Conservation (phyloP, 1,284 basidiomycete species). For the Spongispora temasekensis region DNA sequence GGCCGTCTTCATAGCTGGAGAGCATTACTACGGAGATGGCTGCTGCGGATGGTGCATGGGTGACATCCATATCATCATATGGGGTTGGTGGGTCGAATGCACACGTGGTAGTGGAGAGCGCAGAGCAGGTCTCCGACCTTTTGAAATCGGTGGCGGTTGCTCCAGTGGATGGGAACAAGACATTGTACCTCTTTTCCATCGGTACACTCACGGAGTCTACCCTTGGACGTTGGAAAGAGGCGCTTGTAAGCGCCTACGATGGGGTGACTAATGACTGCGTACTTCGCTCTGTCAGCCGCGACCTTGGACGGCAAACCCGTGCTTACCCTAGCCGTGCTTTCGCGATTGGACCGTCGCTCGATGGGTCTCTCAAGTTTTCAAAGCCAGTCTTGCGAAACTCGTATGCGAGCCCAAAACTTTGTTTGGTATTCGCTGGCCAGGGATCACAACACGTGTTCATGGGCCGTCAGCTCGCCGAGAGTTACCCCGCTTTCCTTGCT, state of each 20-base stretch:
- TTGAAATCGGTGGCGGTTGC: neutral
- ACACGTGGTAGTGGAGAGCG: conserved; percentile 29
- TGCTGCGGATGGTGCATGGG: conserved; percentile 25
- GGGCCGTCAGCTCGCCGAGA: conserved; percentile 34
- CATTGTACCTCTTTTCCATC: conserved; percentile 24
- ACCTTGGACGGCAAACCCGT: conserved; percentile 28
- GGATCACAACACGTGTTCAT: conserved; percentile 33
- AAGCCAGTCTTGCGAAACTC: conserved; percentile 25
- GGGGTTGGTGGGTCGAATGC: conserved; percentile 33
- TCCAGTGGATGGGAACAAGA: conserved; percentile 5
- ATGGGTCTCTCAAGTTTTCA: conserved; percentile 24
- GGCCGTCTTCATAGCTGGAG: conserved; percentile 18
- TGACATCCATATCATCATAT: conserved; percentile 32
- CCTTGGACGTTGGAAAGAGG: conserved; percentile 27
- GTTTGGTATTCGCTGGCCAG: conserved; percentile 32
- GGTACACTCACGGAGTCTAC: conserved; percentile 27
- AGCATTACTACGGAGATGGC: conserved; percentile 24
- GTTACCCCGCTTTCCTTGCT: conserved; percentile 26
- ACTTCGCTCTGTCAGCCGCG: conserved; percentile 27
- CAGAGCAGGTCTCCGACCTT: conserved; percentile 13
- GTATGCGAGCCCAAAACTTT: conserved; percentile 28
- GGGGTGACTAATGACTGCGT: conserved; percentile 20
- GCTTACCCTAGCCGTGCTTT: conserved; percentile 29
- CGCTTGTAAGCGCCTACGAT: conserved; percentile 13
- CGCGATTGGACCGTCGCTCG: conserved; percentile 22